Evolutionary conservation across 2,329 filamentous ascomycete species (phyloP).

Genomic region (Pseudocercospora fuligena): DNA sequence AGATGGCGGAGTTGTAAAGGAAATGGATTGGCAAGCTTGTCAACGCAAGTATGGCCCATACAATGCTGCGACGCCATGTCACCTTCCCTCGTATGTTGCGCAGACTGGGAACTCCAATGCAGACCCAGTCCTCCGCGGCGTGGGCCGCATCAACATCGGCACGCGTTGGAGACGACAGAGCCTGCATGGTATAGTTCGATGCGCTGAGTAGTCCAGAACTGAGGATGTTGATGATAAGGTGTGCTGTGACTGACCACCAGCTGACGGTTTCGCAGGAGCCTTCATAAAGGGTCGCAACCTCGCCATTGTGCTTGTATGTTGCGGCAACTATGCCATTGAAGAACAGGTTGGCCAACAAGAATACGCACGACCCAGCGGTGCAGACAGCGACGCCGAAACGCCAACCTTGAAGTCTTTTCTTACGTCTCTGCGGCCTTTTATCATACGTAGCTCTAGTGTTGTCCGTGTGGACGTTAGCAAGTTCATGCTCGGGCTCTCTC

Average conservation of each 20-base stretch:
- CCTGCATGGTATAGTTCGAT: slow-evolving; percentile 1
- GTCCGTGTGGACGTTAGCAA: too few species aligned
- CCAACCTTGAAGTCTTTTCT: neutral
- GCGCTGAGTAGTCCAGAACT: neutral
- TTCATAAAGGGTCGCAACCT: neutral
- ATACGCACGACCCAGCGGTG: neutral
- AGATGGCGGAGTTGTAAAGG: neutral
- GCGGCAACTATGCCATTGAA: neutral
- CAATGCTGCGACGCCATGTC: neutral
- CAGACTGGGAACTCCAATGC: neutral
- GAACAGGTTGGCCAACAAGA: neutral
- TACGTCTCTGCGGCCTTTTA: too few species aligned
- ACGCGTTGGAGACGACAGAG: neutral
- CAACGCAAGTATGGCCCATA: neutral
- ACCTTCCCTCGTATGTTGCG: neutral
- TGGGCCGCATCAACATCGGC: neutral
- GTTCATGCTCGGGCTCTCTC: too few species aligned
- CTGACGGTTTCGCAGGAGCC: neutral
- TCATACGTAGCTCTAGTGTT: too few species aligned
- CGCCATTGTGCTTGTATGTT: neutral
- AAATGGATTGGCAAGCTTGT: neutral
- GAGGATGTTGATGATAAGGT: neutral
- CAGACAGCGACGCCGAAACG: neutral
- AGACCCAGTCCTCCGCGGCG: neutral
- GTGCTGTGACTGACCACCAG: neutral